Base-by-base conservation (phyloP, 345 rosid genomes). In the Linum usitatissimum region DNA sequence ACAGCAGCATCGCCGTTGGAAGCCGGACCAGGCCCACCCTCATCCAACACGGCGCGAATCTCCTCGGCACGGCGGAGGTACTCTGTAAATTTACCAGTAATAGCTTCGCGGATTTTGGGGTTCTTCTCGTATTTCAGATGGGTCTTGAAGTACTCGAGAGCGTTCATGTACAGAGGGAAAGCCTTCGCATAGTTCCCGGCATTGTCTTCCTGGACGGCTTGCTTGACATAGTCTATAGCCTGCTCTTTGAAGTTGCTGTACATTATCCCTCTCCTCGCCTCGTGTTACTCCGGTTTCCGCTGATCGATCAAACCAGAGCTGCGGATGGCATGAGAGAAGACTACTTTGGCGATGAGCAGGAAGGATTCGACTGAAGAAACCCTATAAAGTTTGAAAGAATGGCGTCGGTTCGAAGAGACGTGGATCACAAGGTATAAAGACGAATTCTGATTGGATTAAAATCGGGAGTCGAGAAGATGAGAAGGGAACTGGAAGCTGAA, bases 61-160 rank as follows among this genome's bases (percentile, higher is more conserved):
- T 91, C 97, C 82, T 91, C 97, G 0, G 97, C 96, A 6, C 97
- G 87, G 20, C 90, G 89, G 30, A 91, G 86, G 76, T 91, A 91
- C 76, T 88, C 94, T 36, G 87, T 86, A 76, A 86, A 86, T 73
- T 86, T 91, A 70, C 75, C 80, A 51, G 91, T 88, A 17, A 91
- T 88, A 0, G 91, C 91, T 66, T 91, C 96, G 62, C 76, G 75
- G 73, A 91, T 91, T 74, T 91, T 88, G 14, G 86, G 89, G 75
- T 91, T 91, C 84, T 83, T 91, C 86, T 91, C 97, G 73, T 91
- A 91, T 77, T 91, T 91, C 72, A 91, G 77, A 72, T 91, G 97
- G 70, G 96, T 86, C 71, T 82, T 86, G 81, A 91, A 91, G 85
- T 91, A 88, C 79, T 91, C 97, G 36, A 91, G 83, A 20, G 97